Conservation (phyloP, 129 eudicot species). For the Logfia minima region DNA sequence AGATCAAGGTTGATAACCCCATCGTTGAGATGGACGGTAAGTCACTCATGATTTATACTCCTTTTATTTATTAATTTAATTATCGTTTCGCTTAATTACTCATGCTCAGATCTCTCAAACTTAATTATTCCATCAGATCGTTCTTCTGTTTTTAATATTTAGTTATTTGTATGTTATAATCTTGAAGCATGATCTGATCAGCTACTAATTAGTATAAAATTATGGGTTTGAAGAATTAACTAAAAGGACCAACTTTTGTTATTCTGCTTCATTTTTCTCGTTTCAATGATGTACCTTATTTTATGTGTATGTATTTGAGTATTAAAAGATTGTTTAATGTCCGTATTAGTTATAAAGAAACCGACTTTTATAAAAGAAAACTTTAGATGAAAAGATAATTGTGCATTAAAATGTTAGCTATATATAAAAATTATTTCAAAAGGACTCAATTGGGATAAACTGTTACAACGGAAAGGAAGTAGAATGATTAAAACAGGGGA, state of each 20-base stretch:
- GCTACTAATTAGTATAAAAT: not conserved
- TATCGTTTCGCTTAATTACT: not conserved
- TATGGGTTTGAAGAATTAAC: not conserved
- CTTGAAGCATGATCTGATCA: slow-evolving; percentile 13
- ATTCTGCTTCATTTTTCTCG: not conserved
- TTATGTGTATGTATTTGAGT: too few species aligned
- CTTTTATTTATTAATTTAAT: too few species aligned
- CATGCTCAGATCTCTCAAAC: slow-evolving; percentile 4
- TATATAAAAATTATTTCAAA: too few species aligned
- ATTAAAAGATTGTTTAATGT: not conserved
- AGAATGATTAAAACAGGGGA: not conserved
- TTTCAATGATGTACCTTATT: not conserved
- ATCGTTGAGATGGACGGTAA: slow-evolving; percentile 99
- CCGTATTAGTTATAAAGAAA: not conserved
- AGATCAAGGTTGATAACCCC: slow-evolving; percentile 93
- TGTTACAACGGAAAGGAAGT: not conserved
- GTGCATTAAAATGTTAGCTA: not conserved
- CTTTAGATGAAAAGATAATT: not conserved
- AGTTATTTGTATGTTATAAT: too few species aligned
- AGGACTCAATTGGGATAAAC: not conserved
- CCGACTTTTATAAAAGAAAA: too few species aligned
- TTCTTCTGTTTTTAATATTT: not conserved
- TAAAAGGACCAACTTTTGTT: not conserved
- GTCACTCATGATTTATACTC: slow-evolving; percentile 8
- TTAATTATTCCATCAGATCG: not conserved